phyloP scores from a whole-genome alignment of 2,329 filamentous ascomycete genomes.

The Stylonectria norvegica region DNA sequence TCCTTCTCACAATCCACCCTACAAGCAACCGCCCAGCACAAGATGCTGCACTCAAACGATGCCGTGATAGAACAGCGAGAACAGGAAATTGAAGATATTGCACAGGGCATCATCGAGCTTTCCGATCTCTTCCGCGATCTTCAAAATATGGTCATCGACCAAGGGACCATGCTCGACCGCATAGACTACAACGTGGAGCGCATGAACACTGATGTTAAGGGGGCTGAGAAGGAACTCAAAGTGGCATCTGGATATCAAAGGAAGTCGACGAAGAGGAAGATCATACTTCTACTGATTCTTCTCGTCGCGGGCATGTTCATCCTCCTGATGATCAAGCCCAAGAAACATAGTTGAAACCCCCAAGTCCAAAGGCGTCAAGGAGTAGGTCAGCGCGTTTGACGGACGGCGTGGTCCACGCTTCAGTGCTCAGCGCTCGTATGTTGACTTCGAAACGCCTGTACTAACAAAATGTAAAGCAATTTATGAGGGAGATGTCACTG shows the following conservation, averaged over 20 bases:
- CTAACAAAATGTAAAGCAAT: slow-evolving; percentile 30
- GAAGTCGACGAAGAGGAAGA: slow-evolving; percentile 83
- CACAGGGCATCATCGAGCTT: slow-evolving; percentile 94
- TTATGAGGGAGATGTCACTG: slow-evolving; percentile 22
- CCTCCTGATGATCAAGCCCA: slow-evolving; percentile 75
- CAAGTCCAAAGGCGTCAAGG: slow-evolving; percentile 4
- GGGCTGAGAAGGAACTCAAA: slow-evolving; percentile 85
- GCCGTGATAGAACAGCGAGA: slow-evolving; percentile 85
- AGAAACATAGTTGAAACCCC: slow-evolving; percentile 38
- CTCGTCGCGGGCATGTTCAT: slow-evolving; percentile 86
- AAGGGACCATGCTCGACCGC: slow-evolving; percentile 86
- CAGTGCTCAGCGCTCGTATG: too few species aligned
- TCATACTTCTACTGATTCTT: slow-evolving; percentile 83
- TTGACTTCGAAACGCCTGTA: slow-evolving; percentile 29
- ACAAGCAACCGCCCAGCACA: slow-evolving; percentile 69
- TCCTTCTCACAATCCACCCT: slow-evolving; percentile 88
- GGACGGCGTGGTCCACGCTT: too few species aligned
- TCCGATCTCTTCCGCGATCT: slow-evolving; percentile 96
- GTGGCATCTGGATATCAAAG: slow-evolving; percentile 87
- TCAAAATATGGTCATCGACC: slow-evolving; percentile 91
- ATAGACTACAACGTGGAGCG: slow-evolving; percentile 98
- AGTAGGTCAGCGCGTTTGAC: slow-evolving; percentile 1
- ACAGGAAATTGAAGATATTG: slow-evolving; percentile 95
- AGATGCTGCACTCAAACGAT: slow-evolving; percentile 71
- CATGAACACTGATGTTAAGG: slow-evolving; percentile 91